Evolutionary conservation across 768 basidiomycete genomes (phyloP).

Genomic region (Xanthoconium stramineum): DNA sequence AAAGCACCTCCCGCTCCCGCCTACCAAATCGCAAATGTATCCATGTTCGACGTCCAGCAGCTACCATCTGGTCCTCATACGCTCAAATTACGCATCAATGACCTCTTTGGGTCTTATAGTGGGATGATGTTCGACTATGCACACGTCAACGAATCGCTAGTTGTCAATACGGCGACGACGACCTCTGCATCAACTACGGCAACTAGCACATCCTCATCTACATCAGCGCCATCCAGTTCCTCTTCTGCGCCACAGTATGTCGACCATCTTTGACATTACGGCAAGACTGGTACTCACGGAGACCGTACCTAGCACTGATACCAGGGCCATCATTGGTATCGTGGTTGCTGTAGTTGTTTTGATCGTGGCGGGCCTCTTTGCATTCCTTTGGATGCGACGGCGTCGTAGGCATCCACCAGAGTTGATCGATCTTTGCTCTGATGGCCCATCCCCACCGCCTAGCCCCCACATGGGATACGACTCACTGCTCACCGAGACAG

Average conservation of each 20-base stretch:
- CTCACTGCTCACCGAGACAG: not conserved
- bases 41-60: constrained; percentile 25
- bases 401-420: not conserved
- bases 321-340: constrained; percentile 11
- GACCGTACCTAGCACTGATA: constrained; percentile 1
- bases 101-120: constrained; percentile 21
- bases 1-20: constrained; percentile 16
- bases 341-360: constrained; percentile 10
- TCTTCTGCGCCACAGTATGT: constrained; percentile 12
- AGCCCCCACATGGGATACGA: not conserved
- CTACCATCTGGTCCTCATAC: constrained; percentile 15
- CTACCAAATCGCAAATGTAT: constrained; percentile 21
- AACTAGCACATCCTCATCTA: not conserved
- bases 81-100: constrained; percentile 13
- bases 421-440: constrained; percentile 7
- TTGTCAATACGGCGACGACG: constrained; percentile 1
- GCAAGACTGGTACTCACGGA: not conserved
- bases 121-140: constrained; percentile 28
- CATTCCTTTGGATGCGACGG: constrained; percentile 10
- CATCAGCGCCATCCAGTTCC: not conserved
- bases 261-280: not conserved
- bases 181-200: not conserved
- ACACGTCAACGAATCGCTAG: constrained; percentile 18
- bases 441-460: not conserved
- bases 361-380: constrained; percentile 3